A percentile compares a stretch with the other conserved stretches of the same genome.
Evolutionary conservation across 345 rosid genomes (phyloP).

Genomic region (Viola odorata): DNA sequence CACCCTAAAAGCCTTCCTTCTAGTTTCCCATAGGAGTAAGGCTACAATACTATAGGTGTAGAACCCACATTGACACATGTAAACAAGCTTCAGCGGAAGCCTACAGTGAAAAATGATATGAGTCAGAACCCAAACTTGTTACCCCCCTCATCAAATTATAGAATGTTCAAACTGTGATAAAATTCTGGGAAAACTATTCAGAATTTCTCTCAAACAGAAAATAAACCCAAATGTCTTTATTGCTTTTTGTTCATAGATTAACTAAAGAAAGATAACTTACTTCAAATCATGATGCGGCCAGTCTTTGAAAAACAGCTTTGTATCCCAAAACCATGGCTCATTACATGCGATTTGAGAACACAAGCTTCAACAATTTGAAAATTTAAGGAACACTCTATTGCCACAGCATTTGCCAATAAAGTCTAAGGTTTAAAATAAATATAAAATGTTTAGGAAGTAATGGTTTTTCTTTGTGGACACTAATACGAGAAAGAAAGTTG

Average conservation of each 20-base stretch:
- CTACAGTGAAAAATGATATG: conserved; percentile 33
- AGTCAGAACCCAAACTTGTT: neutral
- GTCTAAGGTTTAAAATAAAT: conserved; percentile 49
- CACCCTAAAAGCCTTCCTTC: conserved; percentile 90
- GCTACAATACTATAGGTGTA: conserved; percentile 77
- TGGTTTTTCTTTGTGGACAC: too few relatives aligned
- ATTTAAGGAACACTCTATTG: conserved; percentile 92
- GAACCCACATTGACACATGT: conserved; percentile 97
- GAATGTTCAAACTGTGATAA: too few relatives aligned
- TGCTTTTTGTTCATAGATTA: too few relatives aligned
- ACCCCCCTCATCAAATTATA: too few relatives aligned
- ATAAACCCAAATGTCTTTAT: too few relatives aligned
- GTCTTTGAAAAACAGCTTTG: conserved; percentile 50
- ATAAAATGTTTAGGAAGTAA: conserved; percentile 4
- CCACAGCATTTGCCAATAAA: conserved; percentile 95
- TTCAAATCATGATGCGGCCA: conserved; percentile 90
- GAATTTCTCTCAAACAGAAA: too few relatives aligned
- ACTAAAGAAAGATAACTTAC: conserved; percentile 41
- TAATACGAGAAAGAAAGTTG: neutral
- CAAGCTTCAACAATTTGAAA: conserved; percentile 62
- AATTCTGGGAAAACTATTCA: too few relatives aligned
- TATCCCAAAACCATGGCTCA: conserved; percentile 76
- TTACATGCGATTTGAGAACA: conserved; percentile 43
- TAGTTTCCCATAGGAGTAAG: conserved; percentile 85
- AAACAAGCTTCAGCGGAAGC: conserved; percentile 56